Percentiles rank a stretch among this genome's conserved stretches.
phyloP scores from a whole-genome alignment of 129 eudicot species.

The Rutidosis leptorrhynchoides region DNA sequence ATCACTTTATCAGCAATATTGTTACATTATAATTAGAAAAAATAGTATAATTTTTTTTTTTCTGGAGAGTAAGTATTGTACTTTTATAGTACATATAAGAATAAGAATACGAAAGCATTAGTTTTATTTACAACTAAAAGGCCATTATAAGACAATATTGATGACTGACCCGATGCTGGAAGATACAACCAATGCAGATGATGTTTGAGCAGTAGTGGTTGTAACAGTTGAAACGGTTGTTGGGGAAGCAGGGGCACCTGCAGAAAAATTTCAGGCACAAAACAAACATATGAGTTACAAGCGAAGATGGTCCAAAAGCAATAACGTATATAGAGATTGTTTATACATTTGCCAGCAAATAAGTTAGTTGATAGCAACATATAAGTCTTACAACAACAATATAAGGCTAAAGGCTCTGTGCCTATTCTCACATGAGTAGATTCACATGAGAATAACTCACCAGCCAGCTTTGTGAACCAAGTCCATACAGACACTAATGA shows the following conservation, averaged over 20 bases:
- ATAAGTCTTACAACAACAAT: not conserved
- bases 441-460: constrained; percentile 3
- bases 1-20: not conserved
- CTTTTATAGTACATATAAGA: not conserved
- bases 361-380: not conserved
- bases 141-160: constrained; percentile 26
- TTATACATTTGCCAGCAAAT: not conserved
- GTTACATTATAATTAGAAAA: not conserved
- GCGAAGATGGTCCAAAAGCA: constrained; percentile 4
- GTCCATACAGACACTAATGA: not conserved
- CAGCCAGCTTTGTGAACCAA: not conserved
- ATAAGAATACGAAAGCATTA: constrained; percentile 5
- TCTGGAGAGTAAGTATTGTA: not conserved
- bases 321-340: not conserved
- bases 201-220: constrained; percentile 62
- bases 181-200: constrained; percentile 57
- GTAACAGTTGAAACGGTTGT: constrained; percentile 54
- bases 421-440: not conserved
- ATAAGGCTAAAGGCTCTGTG: not conserved
- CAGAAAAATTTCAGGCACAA: constrained; percentile 9
- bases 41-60: not conserved
- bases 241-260: constrained; percentile 49
- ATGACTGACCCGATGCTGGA: constrained; percentile 83
- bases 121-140: constrained; percentile 2
- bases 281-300: constrained; percentile 13